Conservation (phyloP, 1,139 yeast genomes). For the Pichia sp. region DNA sequence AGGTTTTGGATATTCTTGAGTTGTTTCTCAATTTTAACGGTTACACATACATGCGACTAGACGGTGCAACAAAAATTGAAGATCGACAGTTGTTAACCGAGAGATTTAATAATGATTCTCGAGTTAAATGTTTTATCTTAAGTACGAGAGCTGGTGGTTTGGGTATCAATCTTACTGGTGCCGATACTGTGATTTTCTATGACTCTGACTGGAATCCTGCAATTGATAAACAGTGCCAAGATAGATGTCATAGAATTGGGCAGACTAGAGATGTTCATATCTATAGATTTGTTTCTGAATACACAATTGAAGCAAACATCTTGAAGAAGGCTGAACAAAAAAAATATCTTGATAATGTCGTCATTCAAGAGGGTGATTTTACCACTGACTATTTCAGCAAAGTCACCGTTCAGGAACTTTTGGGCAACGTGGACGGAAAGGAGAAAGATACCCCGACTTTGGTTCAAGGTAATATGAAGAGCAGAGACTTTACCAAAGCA, state of each 20-base stretch:
- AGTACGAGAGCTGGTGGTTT: constrained; percentile 97
- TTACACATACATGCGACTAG: constrained; percentile 86
- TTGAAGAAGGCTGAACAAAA: constrained; percentile 93
- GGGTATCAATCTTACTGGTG: constrained; percentile 96
- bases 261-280: constrained; percentile 97
- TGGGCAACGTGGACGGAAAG: constrained; percentile 35
- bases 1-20: constrained; percentile 87
- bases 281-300: constrained; percentile 92
- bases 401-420: constrained; percentile 79
- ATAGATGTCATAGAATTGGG: constrained; percentile 98
- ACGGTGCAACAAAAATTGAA: constrained; percentile 96
- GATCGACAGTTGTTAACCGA: constrained; percentile 94
- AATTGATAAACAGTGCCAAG: constrained; percentile 99
- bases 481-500: constrained; percentile 52
- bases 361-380: constrained; percentile 97
- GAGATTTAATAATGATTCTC: constrained; percentile 78
- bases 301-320: constrained; percentile 93
- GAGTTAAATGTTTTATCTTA: constrained; percentile 84
- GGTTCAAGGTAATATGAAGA: constrained; percentile 25
- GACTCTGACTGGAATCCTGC: constrained; percentile 99
- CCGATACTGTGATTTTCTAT: constrained; percentile 97
- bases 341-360: constrained; percentile 89
- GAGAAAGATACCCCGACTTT: constrained; percentile 19
- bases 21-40: constrained; percentile 94
- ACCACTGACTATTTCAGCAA: constrained; percentile 94